Conservation (phyloP, 148 eudicot species). For the Chenopodium quinoa region DNA sequence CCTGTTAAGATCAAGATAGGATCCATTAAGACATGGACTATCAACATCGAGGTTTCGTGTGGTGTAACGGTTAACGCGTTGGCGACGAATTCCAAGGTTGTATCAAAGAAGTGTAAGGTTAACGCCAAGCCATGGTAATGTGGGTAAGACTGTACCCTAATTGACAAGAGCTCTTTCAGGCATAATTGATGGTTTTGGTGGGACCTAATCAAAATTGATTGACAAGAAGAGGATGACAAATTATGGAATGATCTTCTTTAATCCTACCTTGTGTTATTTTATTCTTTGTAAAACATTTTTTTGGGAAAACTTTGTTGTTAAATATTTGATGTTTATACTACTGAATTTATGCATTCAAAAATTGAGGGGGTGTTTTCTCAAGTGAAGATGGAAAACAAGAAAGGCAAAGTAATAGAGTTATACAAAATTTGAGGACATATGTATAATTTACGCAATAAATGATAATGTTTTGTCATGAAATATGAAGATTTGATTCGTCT, state of each 20-base stretch:
- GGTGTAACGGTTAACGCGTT: slow-evolving; percentile 49
- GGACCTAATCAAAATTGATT: slow-evolving; percentile 1
- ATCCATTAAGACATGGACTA: slow-evolving; percentile 58
- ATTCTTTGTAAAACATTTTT: background rate
- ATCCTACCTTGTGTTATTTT: slow-evolving; percentile 6
- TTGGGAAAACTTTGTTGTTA: background rate
- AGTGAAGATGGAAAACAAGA: background rate
- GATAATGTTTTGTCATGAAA: background rate
- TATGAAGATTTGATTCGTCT: background rate
- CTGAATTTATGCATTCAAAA: background rate
- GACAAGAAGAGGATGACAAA: background rate
- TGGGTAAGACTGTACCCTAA: slow-evolving; percentile 2
- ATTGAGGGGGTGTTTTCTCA: background rate
- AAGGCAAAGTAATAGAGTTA: background rate
- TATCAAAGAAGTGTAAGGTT: slow-evolving; percentile 53
- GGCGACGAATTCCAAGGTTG: slow-evolving; percentile 46
- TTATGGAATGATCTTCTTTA: background rate
- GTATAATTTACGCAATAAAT: slow-evolving; percentile 12
- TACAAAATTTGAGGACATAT: background rate
- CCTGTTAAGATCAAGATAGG: slow-evolving; percentile 73
- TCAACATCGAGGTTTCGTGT: slow-evolving; percentile 57
- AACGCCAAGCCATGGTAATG: slow-evolving; percentile 54
- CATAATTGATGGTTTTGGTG: background rate
- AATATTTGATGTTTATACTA: slow-evolving; percentile 15
- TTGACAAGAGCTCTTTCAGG: background rate